Conservation (phyloP, 108 stramenopile genomes). For the Pseudonitzschia delicatissima region DNA sequence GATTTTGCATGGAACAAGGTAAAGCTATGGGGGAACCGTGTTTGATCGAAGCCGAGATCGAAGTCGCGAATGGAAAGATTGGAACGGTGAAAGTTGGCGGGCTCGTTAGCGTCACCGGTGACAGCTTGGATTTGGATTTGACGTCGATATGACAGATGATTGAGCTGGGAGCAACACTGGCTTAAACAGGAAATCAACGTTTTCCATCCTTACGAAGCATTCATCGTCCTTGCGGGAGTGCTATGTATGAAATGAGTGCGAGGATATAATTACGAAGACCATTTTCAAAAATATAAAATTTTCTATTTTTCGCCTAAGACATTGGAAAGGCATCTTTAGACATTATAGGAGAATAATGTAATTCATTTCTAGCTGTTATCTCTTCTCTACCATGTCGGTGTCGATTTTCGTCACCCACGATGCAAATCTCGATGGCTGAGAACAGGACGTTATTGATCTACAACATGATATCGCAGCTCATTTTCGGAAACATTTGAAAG, state of each 20-base stretch:
- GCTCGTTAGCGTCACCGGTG: background rate
- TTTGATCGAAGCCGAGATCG: constrained; percentile 2
- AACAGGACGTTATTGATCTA: background rate
- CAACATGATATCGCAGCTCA: background rate
- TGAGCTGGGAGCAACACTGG: too few species aligned
- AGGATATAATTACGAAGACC: too few species aligned
- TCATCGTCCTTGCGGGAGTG: too few species aligned
- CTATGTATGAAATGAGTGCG: too few species aligned
- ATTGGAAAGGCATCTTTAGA: too few species aligned
- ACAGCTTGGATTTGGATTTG: background rate
- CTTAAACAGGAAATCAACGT: too few species aligned
- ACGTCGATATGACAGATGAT: background rate
- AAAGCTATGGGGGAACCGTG: constrained; percentile 1
- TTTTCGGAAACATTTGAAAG: background rate
- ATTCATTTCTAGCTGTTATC: too few species aligned
- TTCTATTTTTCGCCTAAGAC: too few species aligned
- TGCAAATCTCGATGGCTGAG: background rate
- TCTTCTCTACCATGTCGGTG: too few species aligned
- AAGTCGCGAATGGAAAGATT: background rate
- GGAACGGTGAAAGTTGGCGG: background rate
- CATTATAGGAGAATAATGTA: too few species aligned
- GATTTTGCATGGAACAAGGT: background rate
- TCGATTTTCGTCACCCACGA: background rate
- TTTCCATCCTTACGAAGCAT: too few species aligned
- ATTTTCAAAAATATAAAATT: too few species aligned